Base-by-base conservation (phyloP, 352 stramenopile genomes). In the Phytopythium boreale region DNA sequence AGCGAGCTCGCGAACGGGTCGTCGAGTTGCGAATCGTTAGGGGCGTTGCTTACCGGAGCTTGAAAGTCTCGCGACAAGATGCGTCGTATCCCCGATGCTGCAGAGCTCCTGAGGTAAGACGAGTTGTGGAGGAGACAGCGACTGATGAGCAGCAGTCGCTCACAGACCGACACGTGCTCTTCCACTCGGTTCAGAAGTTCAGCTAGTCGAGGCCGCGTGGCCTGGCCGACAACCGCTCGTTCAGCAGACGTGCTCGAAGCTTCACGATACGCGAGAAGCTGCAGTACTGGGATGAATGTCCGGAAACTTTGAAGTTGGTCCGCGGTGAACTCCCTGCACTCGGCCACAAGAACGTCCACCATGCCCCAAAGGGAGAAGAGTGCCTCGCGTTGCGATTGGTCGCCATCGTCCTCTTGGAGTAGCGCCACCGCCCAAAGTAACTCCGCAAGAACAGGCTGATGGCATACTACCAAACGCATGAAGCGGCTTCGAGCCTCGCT, bases 251-350 rank as follows among this genome's bases (percentile, higher is more conserved):
- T 4, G 64, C 59, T 26, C 2, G 66, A 70, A 8, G 67, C 56
- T 29, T 89, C 75, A 12, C 76, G 60, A 47, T 88, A 89, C 24
- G 80, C 76, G 52, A 87, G 84, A 31, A 88, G 78, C 53, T 89
- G 80, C 12, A 89, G 44, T 36, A 86, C 24, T n/a, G 80, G 72
- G 26, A 87, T 53, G 37, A 74, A 59, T 9, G 74, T 63, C 11
- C 61, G 29, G 17, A 87, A 39, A 20, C 34, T 3, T 10, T 43
- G 29, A n/a, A 87, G 17, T 29, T 74, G 62, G 4, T 70, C 55
- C 10, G 44, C 61, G 34, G 56, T 12, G n/a, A 51, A 15, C 46
- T 58, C 36, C 2, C 69, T 39, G 1, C 59, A 69, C 5, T 31
- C 57, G 11, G 11, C 29, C 34, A 43, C 49, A 39, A 84, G 47